phyloP scores from a whole-genome alignment of 495 filamentous ascomycete genomes.

The Tetracladium marchalianum region DNA sequence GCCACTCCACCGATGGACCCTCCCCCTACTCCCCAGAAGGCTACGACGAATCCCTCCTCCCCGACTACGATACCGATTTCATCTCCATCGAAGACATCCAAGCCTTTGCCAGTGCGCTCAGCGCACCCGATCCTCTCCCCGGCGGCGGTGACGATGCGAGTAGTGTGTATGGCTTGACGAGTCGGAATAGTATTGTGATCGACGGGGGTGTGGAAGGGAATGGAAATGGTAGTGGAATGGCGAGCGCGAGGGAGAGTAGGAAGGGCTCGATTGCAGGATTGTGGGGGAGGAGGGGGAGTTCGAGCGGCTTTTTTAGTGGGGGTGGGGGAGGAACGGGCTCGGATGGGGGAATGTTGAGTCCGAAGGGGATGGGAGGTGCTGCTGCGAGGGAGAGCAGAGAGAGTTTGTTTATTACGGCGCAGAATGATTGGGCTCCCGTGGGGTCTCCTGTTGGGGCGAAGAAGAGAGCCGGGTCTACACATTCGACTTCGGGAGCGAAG shows the following conservation, averaged over 20 bases:
- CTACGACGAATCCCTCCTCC: constrained; percentile 17
- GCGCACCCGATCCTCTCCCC: constrained; percentile 35
- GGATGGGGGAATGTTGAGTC: background rate
- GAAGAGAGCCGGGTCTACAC: constrained; percentile 30
- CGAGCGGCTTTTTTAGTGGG: background rate
- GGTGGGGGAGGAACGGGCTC: background rate
- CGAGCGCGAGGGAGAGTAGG: background rate
- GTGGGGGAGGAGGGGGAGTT: background rate
- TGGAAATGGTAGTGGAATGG: background rate
- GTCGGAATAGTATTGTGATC: no score
- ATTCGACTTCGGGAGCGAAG: no score
- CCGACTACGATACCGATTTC: constrained; percentile 56
- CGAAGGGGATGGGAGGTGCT: constrained; percentile 1
- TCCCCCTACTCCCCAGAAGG: constrained; percentile 16
- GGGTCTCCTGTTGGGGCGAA: constrained; percentile 31
- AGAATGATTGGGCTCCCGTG: constrained; percentile 81
- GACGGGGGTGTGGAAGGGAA: no score
- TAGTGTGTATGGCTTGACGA: no score
- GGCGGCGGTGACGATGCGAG: background rate
- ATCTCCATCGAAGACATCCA: constrained; percentile 45
- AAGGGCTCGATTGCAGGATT: background rate
- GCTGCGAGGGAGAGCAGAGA: constrained; percentile 12
- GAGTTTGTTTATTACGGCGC: constrained; percentile 52
- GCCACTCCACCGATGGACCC: constrained; percentile 17
- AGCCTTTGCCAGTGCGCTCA: constrained; percentile 48